Evolutionary conservation across 2,329 filamentous ascomycete genomes (phyloP).

Genomic region (Penicillium sp.): DNA sequence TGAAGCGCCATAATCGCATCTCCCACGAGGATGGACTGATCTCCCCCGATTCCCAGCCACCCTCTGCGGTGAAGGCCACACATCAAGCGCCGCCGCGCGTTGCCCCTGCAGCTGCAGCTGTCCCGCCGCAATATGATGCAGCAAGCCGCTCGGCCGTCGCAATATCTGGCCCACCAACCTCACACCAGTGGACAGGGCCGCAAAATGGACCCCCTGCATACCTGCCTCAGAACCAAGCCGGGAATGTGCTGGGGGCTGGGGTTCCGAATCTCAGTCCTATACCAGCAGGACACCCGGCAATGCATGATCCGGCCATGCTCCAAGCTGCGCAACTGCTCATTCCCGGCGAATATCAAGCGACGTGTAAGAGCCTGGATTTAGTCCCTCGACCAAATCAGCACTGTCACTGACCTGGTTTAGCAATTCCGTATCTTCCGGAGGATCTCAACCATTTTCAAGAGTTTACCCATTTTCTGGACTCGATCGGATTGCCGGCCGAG

Average conservation of each 20-base stretch:
- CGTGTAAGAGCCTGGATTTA: constrained; percentile 8
- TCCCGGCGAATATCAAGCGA: constrained; percentile 24
- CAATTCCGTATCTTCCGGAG: constrained; percentile 27
- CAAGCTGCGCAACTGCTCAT: constrained; percentile 31
- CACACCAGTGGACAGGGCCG: constrained; percentile 25
- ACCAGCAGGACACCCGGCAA: constrained; percentile 17
- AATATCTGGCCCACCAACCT: constrained; percentile 16
- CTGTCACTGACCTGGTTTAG: constrained; percentile 13
- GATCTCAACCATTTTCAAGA: constrained; percentile 33
- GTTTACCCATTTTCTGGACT: constrained; percentile 33
- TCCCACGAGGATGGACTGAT: constrained; percentile 27
- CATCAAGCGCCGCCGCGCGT: constrained; percentile 11
- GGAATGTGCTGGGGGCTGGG: constrained; percentile 16
- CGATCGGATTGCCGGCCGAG: constrained; percentile 30
- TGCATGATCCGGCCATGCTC: constrained; percentile 36
- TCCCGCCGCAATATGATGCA: constrained; percentile 19
- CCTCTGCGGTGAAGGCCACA: constrained; percentile 14
- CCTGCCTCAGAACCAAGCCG: constrained; percentile 18
- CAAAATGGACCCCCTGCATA: constrained; percentile 21
- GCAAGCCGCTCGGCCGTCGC: constrained; percentile 18
- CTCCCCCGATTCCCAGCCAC: constrained; percentile 27
- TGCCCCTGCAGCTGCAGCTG: constrained; percentile 16
- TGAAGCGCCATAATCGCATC: constrained; percentile 32
- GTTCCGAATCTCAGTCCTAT: constrained; percentile 8
- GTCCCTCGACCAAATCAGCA: no score